Base-by-base conservation (phyloP, 805 yeast species). In the Saccharomycopsis selenospora region DNA sequence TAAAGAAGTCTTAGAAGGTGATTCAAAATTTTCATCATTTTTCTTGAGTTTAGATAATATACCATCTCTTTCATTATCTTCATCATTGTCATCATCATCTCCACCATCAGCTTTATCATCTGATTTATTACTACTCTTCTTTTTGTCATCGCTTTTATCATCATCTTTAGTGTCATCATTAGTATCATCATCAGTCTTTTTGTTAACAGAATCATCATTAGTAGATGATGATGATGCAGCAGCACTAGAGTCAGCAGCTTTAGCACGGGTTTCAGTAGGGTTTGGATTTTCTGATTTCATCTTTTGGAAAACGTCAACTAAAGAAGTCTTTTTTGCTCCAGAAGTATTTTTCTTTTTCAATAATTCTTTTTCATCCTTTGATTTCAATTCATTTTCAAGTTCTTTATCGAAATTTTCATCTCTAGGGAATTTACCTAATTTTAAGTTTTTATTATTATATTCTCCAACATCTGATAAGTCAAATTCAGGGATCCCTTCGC, bases 331-430 rank as follows among this genome's bases (percentile, higher is more conserved):
- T 29, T 56, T 55, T 3, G 44, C 47, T 30, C 62, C 60, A n/a
- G 50, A 46, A 50, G 49, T 44, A 53, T 62, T 42, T 55, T 57
- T 43, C 57, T 62, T 73, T 60, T 69, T 73, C 40, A 66, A 63
- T 7, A 66, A 65, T 54, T 73, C 79, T 49, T 77, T 71, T 38
- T 80, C 86, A 63, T 93, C 97, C 61, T 80, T 82, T 50, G 81
- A 79, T 60, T 83, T 81, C 51, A 93, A 69, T 61, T 87, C 95
- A 1, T 89, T 79, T 62, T 84, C 89, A 24, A 93, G 76, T 62
- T 93, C 99, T 57, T 82, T 81, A 40, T 78, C 73, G 56, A 85
- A 85, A 42, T 88, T 96, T 7, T 88, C 82, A 54, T 90, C 97
- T 61, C 82, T 68, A 14, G 98, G 99, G 58, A 85, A 70, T 51